Evolutionary conservation across 345 rosid species (phyloP), one percentile per base, ranked within the genome.

Genomic region (Pugionium dolabratum): DNA sequence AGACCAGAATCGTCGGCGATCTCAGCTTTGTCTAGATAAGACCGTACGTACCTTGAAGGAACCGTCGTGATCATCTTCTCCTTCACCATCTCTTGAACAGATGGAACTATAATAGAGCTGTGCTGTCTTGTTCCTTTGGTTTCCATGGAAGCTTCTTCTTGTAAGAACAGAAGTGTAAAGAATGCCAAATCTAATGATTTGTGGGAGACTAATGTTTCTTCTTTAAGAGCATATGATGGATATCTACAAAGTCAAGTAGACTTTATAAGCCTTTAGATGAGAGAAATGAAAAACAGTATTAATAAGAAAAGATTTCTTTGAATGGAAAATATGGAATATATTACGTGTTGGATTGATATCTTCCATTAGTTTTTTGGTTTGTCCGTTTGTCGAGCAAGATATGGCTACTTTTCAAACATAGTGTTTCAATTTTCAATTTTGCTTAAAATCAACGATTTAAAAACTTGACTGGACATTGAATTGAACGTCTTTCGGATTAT

Each of bases 71-170:
- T 45, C 8, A 34, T 26, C 34, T 65, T 49, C 37, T 54, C 54
- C 5, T 72, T 54, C 11, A 72, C 50, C 65, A 72, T 40, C 11
- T 72, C 76, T 59, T 72, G 76, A 50, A 72, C 71, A 32, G 66
- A 64, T 2, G 66, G 64, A 27, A 65, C 76, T 26, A 33, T 31
- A 1, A 48, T 27, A 26, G 76, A 72, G 61, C 67, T 66, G 9
- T 29, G 2, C 34, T 26, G 73, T 7, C 37, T 33, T 30, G 9
- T 30, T 69, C 36, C 36, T 7, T 33, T 43, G 46, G 6, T 30
- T 52, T 69, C 54, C 67, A 69, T 69, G 46, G 60, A 36, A 0
- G 5, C 40, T 57, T 18, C 8, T 57, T 57, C 56, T 46, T 29
- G 55, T 4, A 54, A 10, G 30, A 9, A 9, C 18, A n/a, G 2